Evolutionary conservation across 495 filamentous ascomycete species (phyloP).

Genomic region (Penicillium paxilli): DNA sequence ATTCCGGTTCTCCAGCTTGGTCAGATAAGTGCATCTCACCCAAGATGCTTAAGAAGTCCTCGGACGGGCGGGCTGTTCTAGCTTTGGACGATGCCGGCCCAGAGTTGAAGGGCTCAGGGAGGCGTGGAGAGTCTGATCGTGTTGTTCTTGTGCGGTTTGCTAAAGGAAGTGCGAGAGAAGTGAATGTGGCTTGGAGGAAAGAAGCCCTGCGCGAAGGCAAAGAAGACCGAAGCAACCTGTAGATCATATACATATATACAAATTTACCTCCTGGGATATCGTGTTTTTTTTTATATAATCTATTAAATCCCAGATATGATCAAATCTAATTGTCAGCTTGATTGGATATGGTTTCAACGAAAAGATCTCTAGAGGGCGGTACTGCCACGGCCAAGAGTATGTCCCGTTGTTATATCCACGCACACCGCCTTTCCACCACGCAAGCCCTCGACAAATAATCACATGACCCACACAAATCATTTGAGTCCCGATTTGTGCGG

Average conservation of each 20-base stretch:
- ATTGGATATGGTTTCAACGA: not conserved
- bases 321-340: too few relatives aligned
- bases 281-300: not conserved
- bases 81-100: constrained; percentile 69
- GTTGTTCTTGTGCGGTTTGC: constrained; percentile 70
- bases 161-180: constrained; percentile 53
- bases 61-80: constrained; percentile 62
- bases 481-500: constrained; percentile 27
- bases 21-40: constrained; percentile 78
- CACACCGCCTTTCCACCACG: constrained; percentile 16
- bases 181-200: constrained; percentile 54
- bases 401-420: constrained; percentile 9
- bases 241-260: constrained; percentile 6
- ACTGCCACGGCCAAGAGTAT: constrained; percentile 25
- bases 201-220: constrained; percentile 41
- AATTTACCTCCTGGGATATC: not conserved
- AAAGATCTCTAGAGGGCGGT: too few relatives aligned
- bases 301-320: too few relatives aligned
- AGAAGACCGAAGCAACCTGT: constrained; percentile 30
- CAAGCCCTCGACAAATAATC: constrained; percentile 46
- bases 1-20: constrained; percentile 62
- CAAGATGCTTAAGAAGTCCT: constrained; percentile 52
- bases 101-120: constrained; percentile 62
- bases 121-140: constrained; percentile 69
- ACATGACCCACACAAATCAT: constrained; percentile 53